Percentiles rank a stretch among this genome's conserved stretches.
Evolutionary conservation across 345 rosid species (phyloP).

Genomic region (Erucastrum elatum): DNA sequence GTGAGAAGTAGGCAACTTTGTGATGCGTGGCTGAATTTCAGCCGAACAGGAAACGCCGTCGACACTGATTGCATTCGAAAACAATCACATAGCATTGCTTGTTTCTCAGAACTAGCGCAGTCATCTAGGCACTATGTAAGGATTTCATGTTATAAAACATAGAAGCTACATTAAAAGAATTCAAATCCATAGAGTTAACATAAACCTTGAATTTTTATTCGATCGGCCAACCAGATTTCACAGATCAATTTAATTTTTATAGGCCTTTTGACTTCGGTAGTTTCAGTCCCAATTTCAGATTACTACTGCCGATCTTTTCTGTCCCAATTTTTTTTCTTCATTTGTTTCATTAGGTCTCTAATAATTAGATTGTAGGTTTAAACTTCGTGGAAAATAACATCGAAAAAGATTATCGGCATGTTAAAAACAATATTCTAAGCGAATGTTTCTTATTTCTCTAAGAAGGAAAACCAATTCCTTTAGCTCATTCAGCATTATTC

Average conservation of each 20-base stretch:
- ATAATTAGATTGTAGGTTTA: not conserved
- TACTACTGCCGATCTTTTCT: not conserved
- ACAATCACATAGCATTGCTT: not conserved
- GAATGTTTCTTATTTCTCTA: not conserved
- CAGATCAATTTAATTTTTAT: not conserved
- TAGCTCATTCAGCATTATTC: not conserved
- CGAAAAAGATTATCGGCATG: not conserved
- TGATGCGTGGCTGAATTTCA: constrained; percentile 12
- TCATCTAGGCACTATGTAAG: not conserved
- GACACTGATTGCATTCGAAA: constrained; percentile 22
- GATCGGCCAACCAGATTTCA: not conserved
- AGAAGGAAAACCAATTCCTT: too few species aligned
- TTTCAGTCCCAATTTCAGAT: not conserved
- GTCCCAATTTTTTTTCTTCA: not conserved
- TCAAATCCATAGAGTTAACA: not conserved
- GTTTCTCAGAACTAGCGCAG: not conserved
- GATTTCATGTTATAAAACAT: not conserved
- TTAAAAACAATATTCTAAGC: not conserved
- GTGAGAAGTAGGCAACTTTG: constrained; percentile 16
- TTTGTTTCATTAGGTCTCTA: not conserved
- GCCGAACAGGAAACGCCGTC: constrained; percentile 5
- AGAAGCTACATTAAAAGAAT: not conserved
- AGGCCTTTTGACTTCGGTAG: not conserved
- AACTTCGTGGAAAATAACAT: not conserved
- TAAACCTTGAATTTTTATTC: not conserved